Evolutionary conservation across 352 stramenopile species (phyloP).

Genomic region (Thalassiosira ordinaria): DNA sequence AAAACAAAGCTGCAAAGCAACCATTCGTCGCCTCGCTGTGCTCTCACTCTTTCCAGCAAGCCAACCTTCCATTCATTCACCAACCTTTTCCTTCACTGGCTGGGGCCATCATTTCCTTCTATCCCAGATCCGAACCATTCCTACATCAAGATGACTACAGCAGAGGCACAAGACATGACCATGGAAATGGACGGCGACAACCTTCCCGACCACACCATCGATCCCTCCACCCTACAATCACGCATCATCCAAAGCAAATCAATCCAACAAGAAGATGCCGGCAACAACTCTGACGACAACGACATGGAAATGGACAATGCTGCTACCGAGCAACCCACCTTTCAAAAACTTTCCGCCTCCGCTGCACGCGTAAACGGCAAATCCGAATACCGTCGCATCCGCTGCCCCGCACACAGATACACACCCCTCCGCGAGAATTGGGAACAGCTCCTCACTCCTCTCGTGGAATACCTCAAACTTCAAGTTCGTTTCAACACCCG

Average conservation of each 20-base stretch:
- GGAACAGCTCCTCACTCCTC: constrained; percentile 98
- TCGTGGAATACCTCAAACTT: constrained; percentile 98
- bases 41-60: too few relatives aligned
- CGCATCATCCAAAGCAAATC: constrained; percentile 79
- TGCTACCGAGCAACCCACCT: constrained; percentile 67
- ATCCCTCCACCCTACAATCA: constrained; percentile 71
- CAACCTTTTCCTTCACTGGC: background rate
- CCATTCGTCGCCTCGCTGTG: too few relatives aligned
- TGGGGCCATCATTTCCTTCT: background rate
- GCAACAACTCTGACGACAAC: constrained; percentile 19
- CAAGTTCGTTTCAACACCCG: constrained; percentile 99
- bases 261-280: constrained; percentile 60
- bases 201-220: constrained; percentile 56
- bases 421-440: constrained; percentile 98
- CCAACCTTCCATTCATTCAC: too few relatives aligned
- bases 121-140: background rate
- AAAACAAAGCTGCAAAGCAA: too few relatives aligned
- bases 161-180: constrained; percentile 25
- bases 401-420: constrained; percentile 96
- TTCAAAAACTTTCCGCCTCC: constrained; percentile 73
- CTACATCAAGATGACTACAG: constrained; percentile 22
- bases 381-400: constrained; percentile 95
- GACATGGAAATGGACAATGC: constrained; percentile 30
- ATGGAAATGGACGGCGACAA: constrained; percentile 54
- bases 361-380: constrained; percentile 83